A percentile compares a stretch with the other conserved stretches of the same genome.
These are phyloP conservation scores for Candida neerlandica DNA, from an alignment of 1,139 yeast species.

Conservation along the genomic window DNA sequence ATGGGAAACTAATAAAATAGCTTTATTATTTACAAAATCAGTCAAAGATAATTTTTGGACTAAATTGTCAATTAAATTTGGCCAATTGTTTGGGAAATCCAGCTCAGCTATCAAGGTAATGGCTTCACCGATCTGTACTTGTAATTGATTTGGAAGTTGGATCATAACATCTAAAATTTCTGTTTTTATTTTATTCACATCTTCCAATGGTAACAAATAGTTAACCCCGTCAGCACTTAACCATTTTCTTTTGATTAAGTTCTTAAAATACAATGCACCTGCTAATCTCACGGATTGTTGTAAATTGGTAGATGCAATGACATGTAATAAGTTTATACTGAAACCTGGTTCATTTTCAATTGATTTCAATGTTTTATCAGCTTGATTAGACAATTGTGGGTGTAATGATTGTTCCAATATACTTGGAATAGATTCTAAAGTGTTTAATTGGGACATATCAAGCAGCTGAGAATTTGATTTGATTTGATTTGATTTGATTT, in stretches of 20 bases:
- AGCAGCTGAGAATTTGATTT: neutral
- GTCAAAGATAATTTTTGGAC: constrained; percentile 62
- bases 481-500: neutral
- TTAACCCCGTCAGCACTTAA: constrained; percentile 79
- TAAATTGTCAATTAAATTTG: constrained; percentile 72
- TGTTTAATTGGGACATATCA: constrained; percentile 22
- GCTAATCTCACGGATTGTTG: constrained; percentile 72
- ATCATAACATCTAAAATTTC: constrained; percentile 87
- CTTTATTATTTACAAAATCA: constrained; percentile 77
- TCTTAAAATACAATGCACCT: constrained; percentile 88
- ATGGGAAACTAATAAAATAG: constrained; percentile 89
- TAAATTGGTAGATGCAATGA: constrained; percentile 66
- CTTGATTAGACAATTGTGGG: constrained; percentile 57
- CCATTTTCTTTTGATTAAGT: constrained; percentile 84
- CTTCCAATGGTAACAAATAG: constrained; percentile 61
- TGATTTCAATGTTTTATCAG: constrained; percentile 60
- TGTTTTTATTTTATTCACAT: constrained; percentile 67
- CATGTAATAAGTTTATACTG: constrained; percentile 70
- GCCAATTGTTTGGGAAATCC: constrained; percentile 94
- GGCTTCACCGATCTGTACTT: constrained; percentile 91
- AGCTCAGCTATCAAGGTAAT: constrained; percentile 91
- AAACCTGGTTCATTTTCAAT: constrained; percentile 74
- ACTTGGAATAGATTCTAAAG: constrained; percentile 45
- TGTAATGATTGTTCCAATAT: constrained; percentile 52
- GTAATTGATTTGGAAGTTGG: constrained; percentile 69